These are phyloP conservation scores for Breynia disticha DNA, from an alignment of 441 rosid species.

Conservation along the genomic window DNA sequence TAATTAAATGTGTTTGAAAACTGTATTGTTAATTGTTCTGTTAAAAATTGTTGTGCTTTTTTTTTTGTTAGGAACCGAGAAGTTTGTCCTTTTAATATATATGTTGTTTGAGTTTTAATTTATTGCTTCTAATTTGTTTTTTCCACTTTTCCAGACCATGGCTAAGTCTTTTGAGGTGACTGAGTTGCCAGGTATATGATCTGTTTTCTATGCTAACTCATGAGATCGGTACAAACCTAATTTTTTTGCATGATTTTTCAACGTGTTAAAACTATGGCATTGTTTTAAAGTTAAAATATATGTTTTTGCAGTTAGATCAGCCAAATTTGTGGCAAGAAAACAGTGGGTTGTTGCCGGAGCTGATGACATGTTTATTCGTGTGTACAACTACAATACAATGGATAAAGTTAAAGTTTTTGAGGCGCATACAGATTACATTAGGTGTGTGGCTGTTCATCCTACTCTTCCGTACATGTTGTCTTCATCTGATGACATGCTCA, in stretches of 20 bases:
- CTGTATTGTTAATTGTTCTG: too few relatives aligned
- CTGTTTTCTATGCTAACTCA: not conserved
- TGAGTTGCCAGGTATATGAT: conserved; percentile 54
- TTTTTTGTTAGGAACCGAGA: not conserved
- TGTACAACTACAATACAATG: conserved; percentile 66
- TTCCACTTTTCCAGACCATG: conserved; percentile 31
- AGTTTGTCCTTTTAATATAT: not conserved
- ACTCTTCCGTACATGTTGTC: conserved; percentile 65
- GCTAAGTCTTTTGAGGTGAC: conserved; percentile 66
- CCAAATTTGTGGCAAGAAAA: conserved; percentile 65
- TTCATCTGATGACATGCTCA: conserved; percentile 86
- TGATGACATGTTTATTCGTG: conserved; percentile 71
- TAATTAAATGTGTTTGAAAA: too few relatives aligned
- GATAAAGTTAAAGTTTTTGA: conserved; percentile 67
- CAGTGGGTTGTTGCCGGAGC: conserved; percentile 91
- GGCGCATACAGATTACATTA: conserved; percentile 76
- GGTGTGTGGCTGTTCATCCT: conserved; percentile 76
- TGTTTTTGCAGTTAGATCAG: conserved; percentile 58
- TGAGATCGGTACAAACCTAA: not conserved
- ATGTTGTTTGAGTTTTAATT: not conserved
- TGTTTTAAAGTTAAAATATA: conserved; percentile 3
- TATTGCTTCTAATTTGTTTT: not conserved
- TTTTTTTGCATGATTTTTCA: not conserved
- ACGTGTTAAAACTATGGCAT: not conserved
- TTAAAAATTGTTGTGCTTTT: not conserved